Conservation (phyloP, 768 basidiomycete species). For the Leccinum fibrillosum region DNA sequence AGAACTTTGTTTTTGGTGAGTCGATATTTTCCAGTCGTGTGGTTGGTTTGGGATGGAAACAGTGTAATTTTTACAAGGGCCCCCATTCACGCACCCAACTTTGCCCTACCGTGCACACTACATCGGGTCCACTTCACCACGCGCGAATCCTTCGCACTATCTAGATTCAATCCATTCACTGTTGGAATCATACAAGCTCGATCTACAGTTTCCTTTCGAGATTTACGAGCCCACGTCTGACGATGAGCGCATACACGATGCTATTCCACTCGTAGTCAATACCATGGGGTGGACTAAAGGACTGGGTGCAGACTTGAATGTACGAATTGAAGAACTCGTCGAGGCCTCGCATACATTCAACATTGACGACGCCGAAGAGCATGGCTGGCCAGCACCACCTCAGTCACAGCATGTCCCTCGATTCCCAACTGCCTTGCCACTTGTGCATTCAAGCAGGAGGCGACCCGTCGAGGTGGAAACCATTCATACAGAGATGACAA, state of each 20-base stretch:
- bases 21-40: not conserved
- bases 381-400: slow-evolving; percentile 16
- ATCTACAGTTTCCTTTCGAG: slow-evolving; percentile 52
- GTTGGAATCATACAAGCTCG: slow-evolving; percentile 63
- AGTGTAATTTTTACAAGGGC: slow-evolving; percentile 46
- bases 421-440: not conserved
- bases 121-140: slow-evolving; percentile 75
- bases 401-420: slow-evolving; percentile 8
- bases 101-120: slow-evolving; percentile 75
- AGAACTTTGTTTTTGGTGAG: slow-evolving; percentile 67
- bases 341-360: slow-evolving; percentile 43
- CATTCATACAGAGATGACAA: slow-evolving; percentile 37
- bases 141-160: slow-evolving; percentile 74
- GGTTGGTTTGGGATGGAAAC: slow-evolving; percentile 1
- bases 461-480: slow-evolving; percentile 33
- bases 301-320: slow-evolving; percentile 77
- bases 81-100: slow-evolving; percentile 81
- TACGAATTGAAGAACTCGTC: slow-evolving; percentile 63
- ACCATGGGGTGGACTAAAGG: slow-evolving; percentile 98
- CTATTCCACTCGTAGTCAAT: slow-evolving; percentile 85
- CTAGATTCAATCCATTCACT: slow-evolving; percentile 64
- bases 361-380: slow-evolving; percentile 21
- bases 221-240: slow-evolving; percentile 26
- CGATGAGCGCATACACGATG: slow-evolving; percentile 45
- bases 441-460: not conserved